phyloP scores from a whole-genome alignment of 176 grass and related monocot species.

The Phoenix dactylifera region DNA sequence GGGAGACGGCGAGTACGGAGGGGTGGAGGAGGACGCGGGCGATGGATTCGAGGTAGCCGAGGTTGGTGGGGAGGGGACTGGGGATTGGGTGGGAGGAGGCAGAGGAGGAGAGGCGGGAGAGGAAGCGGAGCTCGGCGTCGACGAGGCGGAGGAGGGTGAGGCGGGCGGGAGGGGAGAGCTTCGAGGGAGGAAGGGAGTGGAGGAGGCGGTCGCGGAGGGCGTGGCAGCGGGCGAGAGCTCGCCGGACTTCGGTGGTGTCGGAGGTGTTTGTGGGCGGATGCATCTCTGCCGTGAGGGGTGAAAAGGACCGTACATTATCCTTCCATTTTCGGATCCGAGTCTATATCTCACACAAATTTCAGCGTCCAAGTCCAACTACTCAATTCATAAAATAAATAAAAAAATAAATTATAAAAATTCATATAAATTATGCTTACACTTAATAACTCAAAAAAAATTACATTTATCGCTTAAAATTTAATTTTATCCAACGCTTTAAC shows the following conservation, averaged over 20 bases:
- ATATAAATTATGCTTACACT: no score
- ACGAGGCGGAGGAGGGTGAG: constrained; percentile 51
- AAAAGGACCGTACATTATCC: no score
- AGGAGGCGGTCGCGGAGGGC: constrained; percentile 37
- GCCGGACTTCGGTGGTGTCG: constrained; percentile 24
- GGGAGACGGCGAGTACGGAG: constrained; percentile 43
- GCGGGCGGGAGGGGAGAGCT: constrained; percentile 8
- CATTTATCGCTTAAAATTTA: no score
- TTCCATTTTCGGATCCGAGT: no score
- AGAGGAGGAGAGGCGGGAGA: constrained; percentile 22
- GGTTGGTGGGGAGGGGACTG: constrained; percentile 62
- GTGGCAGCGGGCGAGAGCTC: constrained; percentile 23
- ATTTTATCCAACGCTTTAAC: no score
- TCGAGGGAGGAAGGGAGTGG: constrained; percentile 22
- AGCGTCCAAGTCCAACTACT: no score
- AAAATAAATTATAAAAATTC: no score
- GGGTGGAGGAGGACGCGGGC: constrained; percentile 70
- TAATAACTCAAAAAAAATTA: no score
- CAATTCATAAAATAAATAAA: no score
- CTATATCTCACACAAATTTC: no score
- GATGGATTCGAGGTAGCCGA: constrained; percentile 55
- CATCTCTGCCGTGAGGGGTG: no score
- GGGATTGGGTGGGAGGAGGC: neutral
- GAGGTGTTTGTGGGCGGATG: constrained; percentile 1
- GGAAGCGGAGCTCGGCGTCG: constrained; percentile 54